Conservation (phyloP, 2,329 filamentous ascomycete genomes). For the Raffaelea albimanens region DNA sequence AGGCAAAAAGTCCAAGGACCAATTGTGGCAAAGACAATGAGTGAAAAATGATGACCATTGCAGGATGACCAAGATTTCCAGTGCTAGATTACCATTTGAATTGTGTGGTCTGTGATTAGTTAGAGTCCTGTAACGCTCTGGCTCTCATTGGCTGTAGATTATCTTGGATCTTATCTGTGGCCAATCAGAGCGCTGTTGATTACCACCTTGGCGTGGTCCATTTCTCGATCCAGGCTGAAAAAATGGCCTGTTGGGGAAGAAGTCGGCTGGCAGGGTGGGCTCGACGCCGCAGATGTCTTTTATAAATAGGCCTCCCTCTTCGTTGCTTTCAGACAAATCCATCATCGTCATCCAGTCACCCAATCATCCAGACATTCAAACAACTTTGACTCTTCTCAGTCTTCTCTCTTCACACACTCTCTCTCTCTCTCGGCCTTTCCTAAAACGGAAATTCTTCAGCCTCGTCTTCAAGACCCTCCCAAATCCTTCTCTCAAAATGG, state of each 20-base stretch:
- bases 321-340: neutral
- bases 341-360: neutral
- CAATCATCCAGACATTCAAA: neutral
- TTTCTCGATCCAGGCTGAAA: too few relatives aligned
- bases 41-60: too few relatives aligned
- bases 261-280: too few relatives aligned
- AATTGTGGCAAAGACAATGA: too few relatives aligned
- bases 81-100: too few relatives aligned
- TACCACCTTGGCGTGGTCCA: neutral
- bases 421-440: neutral
- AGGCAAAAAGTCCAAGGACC: too few relatives aligned
- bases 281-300: neutral
- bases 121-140: neutral
- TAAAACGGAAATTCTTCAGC: neutral
- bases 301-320: neutral
- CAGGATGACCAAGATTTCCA: too few relatives aligned
- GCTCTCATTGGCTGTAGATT: neutral
- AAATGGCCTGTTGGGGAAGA: too few relatives aligned
- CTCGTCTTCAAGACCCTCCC: neutral
- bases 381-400: neutral
- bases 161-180: neutral
- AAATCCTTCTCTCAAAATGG: conserved; percentile 9
- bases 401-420: neutral
- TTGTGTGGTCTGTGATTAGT: neutral
- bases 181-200: neutral